phyloP scores from a whole-genome alignment of 1,139 yeast genomes.

The Saccharomyces pastorianus region DNA sequence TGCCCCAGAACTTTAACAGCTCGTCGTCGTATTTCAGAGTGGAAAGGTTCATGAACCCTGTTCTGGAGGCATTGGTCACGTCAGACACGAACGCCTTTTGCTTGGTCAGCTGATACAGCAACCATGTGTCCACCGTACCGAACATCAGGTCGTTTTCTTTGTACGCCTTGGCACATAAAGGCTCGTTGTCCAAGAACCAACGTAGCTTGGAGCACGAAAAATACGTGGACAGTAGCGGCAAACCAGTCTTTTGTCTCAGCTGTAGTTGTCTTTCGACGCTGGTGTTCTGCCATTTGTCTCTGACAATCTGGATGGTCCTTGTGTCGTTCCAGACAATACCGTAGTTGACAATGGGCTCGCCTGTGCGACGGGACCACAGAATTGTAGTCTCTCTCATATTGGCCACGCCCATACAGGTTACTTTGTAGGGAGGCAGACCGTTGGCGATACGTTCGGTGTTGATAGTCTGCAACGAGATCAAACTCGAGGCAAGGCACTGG shows the following conservation, averaged over 20 bases:
- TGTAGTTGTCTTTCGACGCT: conserved; percentile 52
- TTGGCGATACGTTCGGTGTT: conserved; percentile 43
- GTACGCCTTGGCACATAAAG: conserved; percentile 57
- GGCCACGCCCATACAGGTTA: conserved; percentile 72
- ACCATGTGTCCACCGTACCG: conserved; percentile 94
- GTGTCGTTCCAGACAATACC: conserved; percentile 98
- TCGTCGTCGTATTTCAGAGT: conserved; percentile 70
- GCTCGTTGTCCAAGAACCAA: conserved; percentile 82
- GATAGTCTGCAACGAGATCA: conserved; percentile 48
- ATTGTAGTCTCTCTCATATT: conserved; percentile 95
- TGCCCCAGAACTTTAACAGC: conserved; percentile 67
- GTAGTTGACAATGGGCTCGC: conserved; percentile 64
- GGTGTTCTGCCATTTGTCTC: conserved; percentile 50
- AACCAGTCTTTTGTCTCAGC: conserved; percentile 64
- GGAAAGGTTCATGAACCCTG: conserved; percentile 80
- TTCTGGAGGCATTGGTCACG: conserved; percentile 85
- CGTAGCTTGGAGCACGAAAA: conserved; percentile 85
- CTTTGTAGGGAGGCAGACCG: conserved; percentile 45
- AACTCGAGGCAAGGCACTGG: conserved; percentile 61
- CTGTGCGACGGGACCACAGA: conserved; percentile 81
- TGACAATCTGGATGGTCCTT: conserved; percentile 69
- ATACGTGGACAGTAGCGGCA: conserved; percentile 76
- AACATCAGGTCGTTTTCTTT: conserved; percentile 75
- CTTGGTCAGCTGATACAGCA: conserved; percentile 75
- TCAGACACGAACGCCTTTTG: conserved; percentile 72